A percentile compares a stretch with the other conserved stretches of the same genome.
phyloP scores from a whole-genome alignment of 768 basidiomycete species.

The Naganishia onofrii region DNA sequence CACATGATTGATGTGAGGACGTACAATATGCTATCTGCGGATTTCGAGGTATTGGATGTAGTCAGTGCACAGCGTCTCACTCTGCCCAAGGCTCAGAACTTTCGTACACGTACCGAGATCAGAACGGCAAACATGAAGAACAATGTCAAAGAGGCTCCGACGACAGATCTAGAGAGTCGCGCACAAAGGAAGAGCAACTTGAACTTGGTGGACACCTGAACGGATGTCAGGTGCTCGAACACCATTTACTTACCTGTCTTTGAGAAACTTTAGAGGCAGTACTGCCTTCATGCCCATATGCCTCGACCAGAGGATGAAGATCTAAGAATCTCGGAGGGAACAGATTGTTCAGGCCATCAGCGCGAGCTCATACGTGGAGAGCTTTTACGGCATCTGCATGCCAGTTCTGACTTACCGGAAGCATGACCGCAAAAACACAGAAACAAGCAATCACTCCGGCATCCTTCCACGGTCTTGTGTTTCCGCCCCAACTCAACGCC shows the following conservation, averaged over 20 bases:
- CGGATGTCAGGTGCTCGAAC: background rate
- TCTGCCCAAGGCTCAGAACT: background rate
- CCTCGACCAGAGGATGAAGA: slow-evolving; percentile 53
- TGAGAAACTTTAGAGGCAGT: slow-evolving; percentile 53
- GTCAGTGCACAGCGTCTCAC: no score
- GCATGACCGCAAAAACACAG: slow-evolving; percentile 41
- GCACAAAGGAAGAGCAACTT: background rate
- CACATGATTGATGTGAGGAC: background rate
- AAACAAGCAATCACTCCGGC: slow-evolving; percentile 53
- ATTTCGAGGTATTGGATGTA: background rate
- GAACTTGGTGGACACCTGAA: background rate
- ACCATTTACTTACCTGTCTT: slow-evolving; percentile 32
- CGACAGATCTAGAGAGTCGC: slow-evolving; percentile 32
- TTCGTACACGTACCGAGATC: slow-evolving; percentile 5
- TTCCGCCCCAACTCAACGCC: slow-evolving; percentile 47
- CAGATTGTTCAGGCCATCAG: no score
- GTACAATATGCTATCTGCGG: slow-evolving; percentile 2
- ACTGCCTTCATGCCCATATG: slow-evolving; percentile 52
- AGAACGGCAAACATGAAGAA: slow-evolving; percentile 23
- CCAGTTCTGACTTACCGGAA: slow-evolving; percentile 40
- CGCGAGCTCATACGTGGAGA: no score
- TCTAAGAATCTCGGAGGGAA: slow-evolving; percentile 7
- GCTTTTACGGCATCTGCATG: background rate
- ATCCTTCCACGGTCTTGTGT: slow-evolving; percentile 55
- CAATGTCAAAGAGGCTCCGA: slow-evolving; percentile 34